Evolutionary conservation across 495 filamentous ascomycete species (phyloP), one percentile per base, ranked within the genome.

Genomic region (Pyrenula massariospora): DNA sequence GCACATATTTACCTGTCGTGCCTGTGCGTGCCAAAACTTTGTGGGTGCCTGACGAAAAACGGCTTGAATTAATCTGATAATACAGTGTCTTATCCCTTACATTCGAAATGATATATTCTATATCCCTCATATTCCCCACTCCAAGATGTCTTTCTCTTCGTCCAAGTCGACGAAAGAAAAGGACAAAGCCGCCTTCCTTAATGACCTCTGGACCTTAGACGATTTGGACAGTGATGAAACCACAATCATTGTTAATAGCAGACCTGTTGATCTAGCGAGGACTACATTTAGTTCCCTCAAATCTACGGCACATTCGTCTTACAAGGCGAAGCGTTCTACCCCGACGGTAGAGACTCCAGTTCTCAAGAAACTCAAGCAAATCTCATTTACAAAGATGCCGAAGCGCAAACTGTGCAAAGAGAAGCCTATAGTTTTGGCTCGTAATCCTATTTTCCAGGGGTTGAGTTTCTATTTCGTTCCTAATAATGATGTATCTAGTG

Each of bases 401-500:
- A 31, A 15, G 56, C 49, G 48, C 51, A 8, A 5, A 42, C 5
- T 8, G 31, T 15, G 31, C 8, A 12, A 70, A 68, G 63, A 66
- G 68, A 53, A 65, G 5, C 31, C 31, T 15, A 51, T 70, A 2
- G 70, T 82, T 1, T 81, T 86, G 1, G 82, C 85, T 56, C 65
- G 73, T 2, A 71, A 81, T 56, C 78, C 82, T 60, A 80, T 91
- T 11, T 86, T 94, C 68, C 81, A 76, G 52, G 78, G 72, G 0
- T 65, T 87, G 15, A 69, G 68, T 0, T 88, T 92, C 61, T 90
- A 80, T 61, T 98, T 95, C 66, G 78, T 93, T 22, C 93, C 90
- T 0, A 87, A 91, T 57, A 83, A 87, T 59, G 84, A 91, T 60
- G 75, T 85, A 48, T 78, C 83, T 19, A 79, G 78, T 1, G 69